These are phyloP conservation scores for Glycine soja DNA, from an alignment of 306 rosid species.

Conservation along the genomic window DNA sequence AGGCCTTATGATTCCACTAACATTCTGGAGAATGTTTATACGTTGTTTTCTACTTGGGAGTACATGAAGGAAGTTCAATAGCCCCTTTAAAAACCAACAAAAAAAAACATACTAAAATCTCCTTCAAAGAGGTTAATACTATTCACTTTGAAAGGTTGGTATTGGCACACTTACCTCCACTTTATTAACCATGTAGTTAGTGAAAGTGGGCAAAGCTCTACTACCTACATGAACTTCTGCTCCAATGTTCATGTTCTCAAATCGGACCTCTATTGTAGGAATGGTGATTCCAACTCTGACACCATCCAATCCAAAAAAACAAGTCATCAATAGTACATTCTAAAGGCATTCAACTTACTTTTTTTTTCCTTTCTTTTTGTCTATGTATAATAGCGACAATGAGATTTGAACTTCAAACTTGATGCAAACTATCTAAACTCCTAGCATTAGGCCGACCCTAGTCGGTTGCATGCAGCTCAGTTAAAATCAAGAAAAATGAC, in stretches of 20 bases:
- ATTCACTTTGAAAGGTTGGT: neutral
- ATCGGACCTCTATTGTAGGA: constrained; percentile 81
- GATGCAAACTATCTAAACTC: neutral
- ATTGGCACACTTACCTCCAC: constrained; percentile 54
- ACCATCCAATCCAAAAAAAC: neutral
- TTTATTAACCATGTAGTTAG: constrained; percentile 56
- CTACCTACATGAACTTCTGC: constrained; percentile 73
- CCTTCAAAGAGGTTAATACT: neutral
- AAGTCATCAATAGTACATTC: neutral
- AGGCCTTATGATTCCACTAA: constrained; percentile 80
- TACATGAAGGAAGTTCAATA: constrained; percentile 36
- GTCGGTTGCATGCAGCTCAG: neutral
- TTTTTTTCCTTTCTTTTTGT: too few species aligned
- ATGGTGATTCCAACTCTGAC: constrained; percentile 67
- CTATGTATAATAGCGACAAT: neutral
- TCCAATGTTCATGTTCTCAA: constrained; percentile 64
- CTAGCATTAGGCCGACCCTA: too few species aligned
- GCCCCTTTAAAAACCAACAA: constrained; percentile 37
- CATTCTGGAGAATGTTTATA: constrained; percentile 61
- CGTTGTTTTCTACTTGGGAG: constrained; percentile 40
- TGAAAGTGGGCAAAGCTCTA: constrained; percentile 71
- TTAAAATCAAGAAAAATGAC: neutral
- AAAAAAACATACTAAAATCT: neutral
- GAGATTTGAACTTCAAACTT: neutral
- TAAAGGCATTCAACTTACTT: too few species aligned